A percentile compares a stretch with the other conserved stretches of the same genome.
Evolutionary conservation across 257 asterid genomes (phyloP).

Genomic region (Forsythia viridissima): DNA sequence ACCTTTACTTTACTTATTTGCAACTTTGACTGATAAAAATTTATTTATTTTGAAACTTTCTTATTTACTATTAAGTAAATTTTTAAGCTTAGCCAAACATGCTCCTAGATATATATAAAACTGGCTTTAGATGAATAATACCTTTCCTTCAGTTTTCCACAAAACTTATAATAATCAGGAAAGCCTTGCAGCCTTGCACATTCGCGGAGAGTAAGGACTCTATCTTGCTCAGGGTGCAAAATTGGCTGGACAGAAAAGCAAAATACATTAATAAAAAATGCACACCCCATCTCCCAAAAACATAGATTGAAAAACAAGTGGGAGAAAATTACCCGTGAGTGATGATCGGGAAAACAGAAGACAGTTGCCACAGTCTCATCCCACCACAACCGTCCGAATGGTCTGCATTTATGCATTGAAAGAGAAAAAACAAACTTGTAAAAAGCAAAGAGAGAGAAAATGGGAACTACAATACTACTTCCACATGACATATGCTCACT

Average conservation of each 20-base stretch:
- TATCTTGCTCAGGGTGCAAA: constrained; percentile 58
- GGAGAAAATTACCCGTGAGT: constrained; percentile 36
- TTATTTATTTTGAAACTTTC: no score
- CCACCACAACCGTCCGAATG: constrained; percentile 58
- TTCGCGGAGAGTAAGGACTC: constrained; percentile 50
- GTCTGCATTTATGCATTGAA: constrained; percentile 33
- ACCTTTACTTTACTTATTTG: background rate
- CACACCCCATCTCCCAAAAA: background rate
- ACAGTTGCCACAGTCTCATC: constrained; percentile 55
- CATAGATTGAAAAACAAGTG: constrained; percentile 3
- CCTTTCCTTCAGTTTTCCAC: constrained; percentile 52
- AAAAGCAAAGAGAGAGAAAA: constrained; percentile 5
- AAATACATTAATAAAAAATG: background rate
- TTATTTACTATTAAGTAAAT: no score
- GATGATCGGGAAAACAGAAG: constrained; percentile 45
- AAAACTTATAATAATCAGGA: constrained; percentile 51
- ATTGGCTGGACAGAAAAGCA: constrained; percentile 30
- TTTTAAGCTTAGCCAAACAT: background rate
- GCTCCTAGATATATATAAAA: background rate
- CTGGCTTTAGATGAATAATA: constrained; percentile 12
- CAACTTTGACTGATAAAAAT: no score
- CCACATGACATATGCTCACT: constrained; percentile 30
- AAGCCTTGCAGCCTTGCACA: constrained; percentile 59
- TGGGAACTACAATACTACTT: constrained; percentile 1
- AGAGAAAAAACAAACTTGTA: constrained; percentile 1